phyloP scores from a whole-genome alignment of 2,329 filamentous ascomycete species.

The Coniochaeta pulveracea region DNA sequence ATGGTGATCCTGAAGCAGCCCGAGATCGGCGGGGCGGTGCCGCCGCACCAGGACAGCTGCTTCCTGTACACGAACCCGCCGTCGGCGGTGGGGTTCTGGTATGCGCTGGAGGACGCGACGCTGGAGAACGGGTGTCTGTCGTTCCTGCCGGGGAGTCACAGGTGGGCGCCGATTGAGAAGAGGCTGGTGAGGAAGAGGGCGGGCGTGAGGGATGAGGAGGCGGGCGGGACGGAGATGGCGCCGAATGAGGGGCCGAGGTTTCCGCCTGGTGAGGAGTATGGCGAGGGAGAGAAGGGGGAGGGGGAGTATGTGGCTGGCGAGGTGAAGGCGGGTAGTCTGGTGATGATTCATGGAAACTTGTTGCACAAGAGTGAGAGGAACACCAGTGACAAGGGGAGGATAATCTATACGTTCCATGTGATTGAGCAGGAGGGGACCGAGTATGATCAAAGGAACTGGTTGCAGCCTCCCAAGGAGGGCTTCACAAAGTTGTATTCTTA shows the following conservation, averaged over 20 bases:
- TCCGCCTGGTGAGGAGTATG: slow-evolving; percentile 38
- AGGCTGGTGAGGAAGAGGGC: slow-evolving; percentile 60
- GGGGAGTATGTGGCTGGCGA: slow-evolving; percentile 67
- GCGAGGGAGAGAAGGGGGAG: slow-evolving; percentile 25
- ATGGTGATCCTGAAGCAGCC: slow-evolving; percentile 99
- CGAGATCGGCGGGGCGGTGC: slow-evolving; percentile 85
- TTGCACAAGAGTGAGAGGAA: slow-evolving; percentile 96
- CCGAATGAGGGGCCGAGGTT: slow-evolving; percentile 56
- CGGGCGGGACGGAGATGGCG: slow-evolving; percentile 55
- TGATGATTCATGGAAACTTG: slow-evolving; percentile 91
- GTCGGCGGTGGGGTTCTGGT: slow-evolving; percentile 91
- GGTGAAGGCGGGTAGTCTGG: slow-evolving; percentile 82
- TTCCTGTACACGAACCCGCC: slow-evolving; percentile 88
- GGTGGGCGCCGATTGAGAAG: slow-evolving; percentile 54
- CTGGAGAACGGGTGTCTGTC: slow-evolving; percentile 78
- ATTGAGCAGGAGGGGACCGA: slow-evolving; percentile 63
- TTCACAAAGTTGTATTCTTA: slow-evolving; percentile 58
- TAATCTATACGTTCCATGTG: slow-evolving; percentile 96
- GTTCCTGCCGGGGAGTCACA: slow-evolving; percentile 74
- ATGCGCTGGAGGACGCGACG: slow-evolving; percentile 87
- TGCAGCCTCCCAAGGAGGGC: slow-evolving; percentile 71
- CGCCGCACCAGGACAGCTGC: slow-evolving; percentile 82
- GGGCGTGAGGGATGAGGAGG: slow-evolving; percentile 19
- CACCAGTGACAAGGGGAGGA: slow-evolving; percentile 70
- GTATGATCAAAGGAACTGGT: slow-evolving; percentile 87